Base-by-base conservation (phyloP, 2,329 filamentous ascomycete species). In the Bipolaris gigantea region DNA sequence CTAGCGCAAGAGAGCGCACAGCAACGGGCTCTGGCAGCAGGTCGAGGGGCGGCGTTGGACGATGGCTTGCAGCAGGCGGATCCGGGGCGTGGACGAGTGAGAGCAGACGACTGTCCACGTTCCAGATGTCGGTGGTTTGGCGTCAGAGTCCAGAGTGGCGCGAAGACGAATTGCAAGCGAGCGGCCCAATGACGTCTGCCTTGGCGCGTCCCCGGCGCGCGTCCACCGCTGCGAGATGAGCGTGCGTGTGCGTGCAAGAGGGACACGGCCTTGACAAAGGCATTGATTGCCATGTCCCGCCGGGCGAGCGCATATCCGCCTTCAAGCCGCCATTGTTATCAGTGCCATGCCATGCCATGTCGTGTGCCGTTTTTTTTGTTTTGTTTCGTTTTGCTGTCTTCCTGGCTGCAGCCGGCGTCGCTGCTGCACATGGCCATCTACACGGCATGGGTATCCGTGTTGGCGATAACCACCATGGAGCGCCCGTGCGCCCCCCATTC, bases 81-180 rank as follows among this genome's bases (percentile, higher is more conserved):
- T 52, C 48, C 53, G 45, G 53, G 53, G 53, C 45, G 43, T 38
- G 36, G 52, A 59, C 57, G 64, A 64, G 60, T 62, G 63, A 58
- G 61, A 57, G 53, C 44, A 45, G 61, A 54, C 45, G 56, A 36
- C 58, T 56, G 62, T 60, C 59, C 69, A 72, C 68, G 69, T 71
- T 71, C 65, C 50, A 54, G 49, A 52, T 56, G 47, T 64, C 61
- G 64, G 63, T 66, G 64, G 60, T 61, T 57, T 55, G 56, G 59
- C 56, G 61, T 60, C 40, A 3, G 57, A 53, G 53, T 59, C 50
- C 41, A 59, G 42, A 45, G 59, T 53, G 56, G 62, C 63, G 62
- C 60, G 61, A 55, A 61, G 60, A 61, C 57, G 55, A 36, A 50
- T 59, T 55, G 49, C 56, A 63, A 61, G 61, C 61, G 61, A 65